Conservation (phyloP, 78 protist genomes). For the Dictyostelium intermedium region DNA sequence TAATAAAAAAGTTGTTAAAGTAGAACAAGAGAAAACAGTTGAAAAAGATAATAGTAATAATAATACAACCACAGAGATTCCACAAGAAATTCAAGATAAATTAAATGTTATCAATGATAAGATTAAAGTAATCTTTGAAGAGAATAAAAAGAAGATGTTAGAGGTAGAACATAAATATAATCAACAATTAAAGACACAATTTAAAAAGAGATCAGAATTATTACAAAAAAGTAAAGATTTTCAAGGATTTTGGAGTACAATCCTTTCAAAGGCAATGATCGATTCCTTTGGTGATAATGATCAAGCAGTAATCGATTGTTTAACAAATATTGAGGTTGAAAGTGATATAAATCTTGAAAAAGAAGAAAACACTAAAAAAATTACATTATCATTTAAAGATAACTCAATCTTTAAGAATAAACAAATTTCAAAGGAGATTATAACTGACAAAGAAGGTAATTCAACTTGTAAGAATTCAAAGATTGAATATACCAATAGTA, state of each 20-base stretch:
- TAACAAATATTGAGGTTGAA: not conserved
- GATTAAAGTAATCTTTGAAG: not conserved
- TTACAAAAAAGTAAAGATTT: constrained; percentile 7
- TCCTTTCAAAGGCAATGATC: not conserved
- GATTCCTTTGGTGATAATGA: not conserved
- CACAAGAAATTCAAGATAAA: constrained; percentile 1
- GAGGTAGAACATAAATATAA: not conserved
- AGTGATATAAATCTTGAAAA: not conserved
- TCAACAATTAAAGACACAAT: not conserved
- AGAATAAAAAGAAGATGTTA: constrained; percentile 5
- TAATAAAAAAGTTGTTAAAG: not conserved
- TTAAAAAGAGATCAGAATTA: constrained; percentile 28
- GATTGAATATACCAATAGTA: not conserved
- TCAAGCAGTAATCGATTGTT: not conserved
- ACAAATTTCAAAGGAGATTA: not conserved
- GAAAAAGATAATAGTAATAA: not conserved
- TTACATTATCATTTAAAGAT: not conserved
- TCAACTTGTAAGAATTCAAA: not conserved
- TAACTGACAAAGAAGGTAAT: not conserved
- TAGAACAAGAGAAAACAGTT: not conserved
- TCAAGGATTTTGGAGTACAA: not conserved
- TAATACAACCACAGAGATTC: not conserved
- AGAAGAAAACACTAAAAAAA: not conserved
- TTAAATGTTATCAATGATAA: not conserved
- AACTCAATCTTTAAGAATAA: constrained; percentile 1